These are phyloP conservation scores for Pseudopyrenochaeta lycopersici DNA, from an alignment of 2,329 filamentous ascomycete genomes.

Conservation along the genomic window DNA sequence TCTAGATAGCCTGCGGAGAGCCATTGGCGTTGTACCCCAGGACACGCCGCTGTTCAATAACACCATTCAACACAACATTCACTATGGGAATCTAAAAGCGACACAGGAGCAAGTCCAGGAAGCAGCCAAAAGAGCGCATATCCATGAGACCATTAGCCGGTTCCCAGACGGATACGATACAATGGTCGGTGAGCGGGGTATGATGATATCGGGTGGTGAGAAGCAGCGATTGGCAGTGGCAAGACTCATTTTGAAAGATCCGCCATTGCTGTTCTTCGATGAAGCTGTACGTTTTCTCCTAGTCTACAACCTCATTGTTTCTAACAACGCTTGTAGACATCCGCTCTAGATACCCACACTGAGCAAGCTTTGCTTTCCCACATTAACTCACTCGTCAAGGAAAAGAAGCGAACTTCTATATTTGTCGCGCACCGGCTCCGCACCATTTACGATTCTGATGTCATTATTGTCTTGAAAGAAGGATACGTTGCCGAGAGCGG, in stretches of 20 bases:
- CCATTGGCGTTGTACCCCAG: constrained; percentile 95
- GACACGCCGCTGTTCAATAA: constrained; percentile 98
- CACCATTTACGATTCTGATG: constrained; percentile 90
- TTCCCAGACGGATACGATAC: constrained; percentile 91
- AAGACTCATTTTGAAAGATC: constrained; percentile 85
- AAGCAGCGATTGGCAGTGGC: constrained; percentile 91
- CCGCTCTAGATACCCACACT: constrained; percentile 90
- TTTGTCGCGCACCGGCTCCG: constrained; percentile 93
- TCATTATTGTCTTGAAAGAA: constrained; percentile 89
- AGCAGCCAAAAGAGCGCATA: constrained; percentile 82
- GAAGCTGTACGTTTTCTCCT: constrained; percentile 70
- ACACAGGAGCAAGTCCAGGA: constrained; percentile 75
- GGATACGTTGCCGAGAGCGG: constrained; percentile 89
- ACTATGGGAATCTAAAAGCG: constrained; percentile 85
- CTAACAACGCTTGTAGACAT: constrained; percentile 62
- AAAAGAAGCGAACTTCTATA: constrained; percentile 88
- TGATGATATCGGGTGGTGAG: constrained; percentile 97
- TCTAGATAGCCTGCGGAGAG: constrained; percentile 80
- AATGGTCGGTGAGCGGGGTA: constrained; percentile 89
- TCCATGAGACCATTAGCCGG: constrained; percentile 76
- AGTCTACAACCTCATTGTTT: not conserved
- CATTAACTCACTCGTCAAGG: constrained; percentile 90
- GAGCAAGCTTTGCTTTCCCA: constrained; percentile 90
- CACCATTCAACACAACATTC: constrained; percentile 94
- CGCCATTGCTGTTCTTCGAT: constrained; percentile 90